Conservation (phyloP, 2,329 filamentous ascomycete species). For the Aspergillus sclerotialis region DNA sequence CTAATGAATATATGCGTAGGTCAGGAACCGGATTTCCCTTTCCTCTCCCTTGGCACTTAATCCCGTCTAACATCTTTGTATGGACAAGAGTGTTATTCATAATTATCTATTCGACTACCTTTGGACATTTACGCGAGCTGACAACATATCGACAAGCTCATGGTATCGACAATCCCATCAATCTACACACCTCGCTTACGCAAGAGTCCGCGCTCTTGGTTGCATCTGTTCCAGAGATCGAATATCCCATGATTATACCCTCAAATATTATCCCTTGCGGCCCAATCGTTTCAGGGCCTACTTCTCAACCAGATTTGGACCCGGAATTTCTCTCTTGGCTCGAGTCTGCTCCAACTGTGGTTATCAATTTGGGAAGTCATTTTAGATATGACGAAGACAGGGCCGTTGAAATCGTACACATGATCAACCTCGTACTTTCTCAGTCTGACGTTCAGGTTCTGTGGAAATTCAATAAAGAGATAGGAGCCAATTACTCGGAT, state of each 20-base stretch:
- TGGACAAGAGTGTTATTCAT: conserved; percentile 18
- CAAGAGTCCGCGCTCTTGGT: conserved; percentile 17
- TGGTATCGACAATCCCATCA: conserved; percentile 18
- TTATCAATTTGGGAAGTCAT: conserved; percentile 45
- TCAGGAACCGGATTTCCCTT: conserved; percentile 40
- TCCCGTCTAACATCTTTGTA: conserved; percentile 38
- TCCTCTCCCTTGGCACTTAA: conserved; percentile 39
- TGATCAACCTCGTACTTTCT: conserved; percentile 31
- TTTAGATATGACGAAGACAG: conserved; percentile 24
- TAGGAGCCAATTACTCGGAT: background rate
- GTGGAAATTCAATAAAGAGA: conserved; percentile 28
- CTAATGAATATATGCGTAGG: conserved; percentile 19
- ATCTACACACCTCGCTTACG: conserved; percentile 20
- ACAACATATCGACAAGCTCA: background rate
- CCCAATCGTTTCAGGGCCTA: conserved; percentile 37
- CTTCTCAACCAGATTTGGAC: conserved; percentile 31
- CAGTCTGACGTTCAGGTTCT: conserved; percentile 25
- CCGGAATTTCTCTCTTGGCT: conserved; percentile 41
- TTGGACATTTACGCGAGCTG: background rate
- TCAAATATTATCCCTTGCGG: conserved; percentile 40
- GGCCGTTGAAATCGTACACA: conserved; percentile 33
- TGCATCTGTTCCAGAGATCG: conserved; percentile 23
- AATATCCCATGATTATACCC: conserved; percentile 35
- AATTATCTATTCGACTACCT: conserved; percentile 16
- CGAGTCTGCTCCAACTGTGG: conserved; percentile 34